Percentiles rank a stretch among this genome's conserved stretches.
Evolutionary conservation across 2,329 filamentous ascomycete species (phyloP).

Genomic region (Mollisia scopiformis): DNA sequence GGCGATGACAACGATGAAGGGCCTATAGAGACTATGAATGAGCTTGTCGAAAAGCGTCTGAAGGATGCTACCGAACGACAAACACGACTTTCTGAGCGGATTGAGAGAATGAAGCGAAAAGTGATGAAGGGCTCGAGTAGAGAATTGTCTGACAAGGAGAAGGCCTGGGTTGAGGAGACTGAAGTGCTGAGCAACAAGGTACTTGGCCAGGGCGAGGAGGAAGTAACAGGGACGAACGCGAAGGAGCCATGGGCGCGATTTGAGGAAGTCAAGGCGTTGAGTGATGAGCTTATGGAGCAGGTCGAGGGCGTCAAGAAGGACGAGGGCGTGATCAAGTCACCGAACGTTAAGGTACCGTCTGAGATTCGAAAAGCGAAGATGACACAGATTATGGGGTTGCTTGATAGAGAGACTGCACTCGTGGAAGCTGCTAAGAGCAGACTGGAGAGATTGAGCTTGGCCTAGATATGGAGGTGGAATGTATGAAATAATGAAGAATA

Average conservation of each 20-base stretch:
- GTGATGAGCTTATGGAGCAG: slow-evolving; percentile 43
- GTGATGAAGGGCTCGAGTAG: slow-evolving; percentile 50
- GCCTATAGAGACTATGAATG: slow-evolving; percentile 52
- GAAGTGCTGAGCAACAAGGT: slow-evolving; percentile 44
- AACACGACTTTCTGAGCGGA: slow-evolving; percentile 56
- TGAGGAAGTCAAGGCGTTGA: slow-evolving; percentile 47
- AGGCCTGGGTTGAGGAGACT: slow-evolving; percentile 61
- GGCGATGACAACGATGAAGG: slow-evolving; percentile 57
- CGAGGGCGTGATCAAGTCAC: slow-evolving; percentile 10
- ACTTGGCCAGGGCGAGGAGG: slow-evolving; percentile 17
- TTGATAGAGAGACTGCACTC: slow-evolving; percentile 69
- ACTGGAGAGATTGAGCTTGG: slow-evolving; percentile 56
- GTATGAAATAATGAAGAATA: not conserved
- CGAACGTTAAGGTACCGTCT: slow-evolving; percentile 49
- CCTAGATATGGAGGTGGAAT: not conserved
- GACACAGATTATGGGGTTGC: slow-evolving; percentile 61
- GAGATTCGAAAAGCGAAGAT: slow-evolving; percentile 67
- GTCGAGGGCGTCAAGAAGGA: slow-evolving; percentile 31
- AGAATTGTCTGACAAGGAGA: slow-evolving; percentile 66
- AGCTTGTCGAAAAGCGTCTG: slow-evolving; percentile 62
- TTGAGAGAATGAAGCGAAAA: slow-evolving; percentile 60
- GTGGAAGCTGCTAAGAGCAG: slow-evolving; percentile 68
- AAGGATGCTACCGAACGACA: slow-evolving; percentile 58
- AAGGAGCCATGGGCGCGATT: slow-evolving; percentile 60
- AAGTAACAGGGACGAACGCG: slow-evolving; percentile 7